Evolutionary conservation across 2,329 filamentous ascomycete species (phyloP), one percentile per base, ranked within the genome.

Genomic region (Penicillium psychrosexuale): DNA sequence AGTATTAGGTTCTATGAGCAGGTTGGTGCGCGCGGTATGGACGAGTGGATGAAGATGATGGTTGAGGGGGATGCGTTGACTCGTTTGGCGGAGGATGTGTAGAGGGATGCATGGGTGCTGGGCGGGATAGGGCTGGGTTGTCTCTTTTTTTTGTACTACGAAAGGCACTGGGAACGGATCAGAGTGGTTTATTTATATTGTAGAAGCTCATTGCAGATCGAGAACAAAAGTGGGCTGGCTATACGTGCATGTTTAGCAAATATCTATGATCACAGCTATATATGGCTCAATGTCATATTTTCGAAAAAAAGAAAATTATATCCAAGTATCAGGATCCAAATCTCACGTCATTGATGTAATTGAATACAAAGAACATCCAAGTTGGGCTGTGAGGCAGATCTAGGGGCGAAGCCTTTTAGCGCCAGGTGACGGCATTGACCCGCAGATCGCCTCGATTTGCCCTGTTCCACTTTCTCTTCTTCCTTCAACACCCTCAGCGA

Each of bases 1-100:
- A 92, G 88, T 71, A 89, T 97, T 76, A 80, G 86, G 64, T 97
- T 97, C 68, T 97, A 97, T 66, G 74, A 80, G 61, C 67, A 69
- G 51, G 64, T 79, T 43, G 77, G 77, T 13, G 78, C 77, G 2
- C 69, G 61, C 56, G 65, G 64, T 43, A 77, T 77, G 75, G 72
- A 77, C 36, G 78, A 79, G 62, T 79, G 78, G 78, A 68, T 75
- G 61, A 76, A 77, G 62, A 79, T 79, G 77, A 76, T 77, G 71
- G 72, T 80, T 15, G 76, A 79, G 38, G 75, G 74, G n/a, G 71
- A 75, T 45, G 72, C 67, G 34, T 66, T 79, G 70, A 65, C 55
- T 44, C 72, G 67, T 53, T 66, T 79, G 68, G 77, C 75, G 7
- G 69, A 68, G 55, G 65, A 58, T 13, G 51, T 53, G 22, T 60